Evolutionary conservation across 129 eudicot genomes (phyloP).

Genomic region (Dittrichia graveolens): DNA sequence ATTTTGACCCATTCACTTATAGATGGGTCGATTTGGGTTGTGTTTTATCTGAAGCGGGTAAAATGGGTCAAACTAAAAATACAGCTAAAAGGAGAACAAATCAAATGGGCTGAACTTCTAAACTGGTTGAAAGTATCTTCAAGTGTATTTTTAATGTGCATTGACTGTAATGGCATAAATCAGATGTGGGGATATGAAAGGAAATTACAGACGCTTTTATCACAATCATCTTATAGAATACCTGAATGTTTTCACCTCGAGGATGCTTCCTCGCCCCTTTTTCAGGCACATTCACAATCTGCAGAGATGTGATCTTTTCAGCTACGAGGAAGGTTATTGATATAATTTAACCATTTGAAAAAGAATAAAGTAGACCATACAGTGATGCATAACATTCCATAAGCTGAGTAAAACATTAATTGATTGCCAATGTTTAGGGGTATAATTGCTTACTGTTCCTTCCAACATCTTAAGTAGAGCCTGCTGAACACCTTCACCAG

Average conservation of each 20-base stretch:
- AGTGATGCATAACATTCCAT: constrained; percentile 2
- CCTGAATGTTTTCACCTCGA: constrained; percentile 89
- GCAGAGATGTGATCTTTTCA: constrained; percentile 28
- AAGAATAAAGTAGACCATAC: not conserved
- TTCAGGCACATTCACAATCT: constrained; percentile 92
- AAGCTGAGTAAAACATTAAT: not conserved
- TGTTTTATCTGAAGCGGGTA: not conserved
- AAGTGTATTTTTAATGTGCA: not conserved
- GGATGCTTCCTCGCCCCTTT: constrained; percentile 95
- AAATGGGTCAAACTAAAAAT: not conserved
- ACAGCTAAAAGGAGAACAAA: not conserved
- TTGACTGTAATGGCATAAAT: not conserved
- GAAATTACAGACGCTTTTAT: not conserved
- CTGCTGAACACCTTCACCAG: constrained; percentile 99
- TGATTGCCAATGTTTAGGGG: constrained; percentile 4
- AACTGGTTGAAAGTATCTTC: not conserved
- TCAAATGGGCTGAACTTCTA: not conserved
- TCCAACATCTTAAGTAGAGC: constrained; percentile 93
- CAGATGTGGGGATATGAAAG: constrained; percentile 17
- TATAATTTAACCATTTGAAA: not conserved
- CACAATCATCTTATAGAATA: constrained; percentile 25
- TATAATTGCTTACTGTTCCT: constrained; percentile 80
- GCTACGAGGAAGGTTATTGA: not conserved
- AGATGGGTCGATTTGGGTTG: too few relatives aligned
- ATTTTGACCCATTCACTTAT: not conserved